Conservation (phyloP, 495 filamentous ascomycete species). For the Aspergillus ellipticus region DNA sequence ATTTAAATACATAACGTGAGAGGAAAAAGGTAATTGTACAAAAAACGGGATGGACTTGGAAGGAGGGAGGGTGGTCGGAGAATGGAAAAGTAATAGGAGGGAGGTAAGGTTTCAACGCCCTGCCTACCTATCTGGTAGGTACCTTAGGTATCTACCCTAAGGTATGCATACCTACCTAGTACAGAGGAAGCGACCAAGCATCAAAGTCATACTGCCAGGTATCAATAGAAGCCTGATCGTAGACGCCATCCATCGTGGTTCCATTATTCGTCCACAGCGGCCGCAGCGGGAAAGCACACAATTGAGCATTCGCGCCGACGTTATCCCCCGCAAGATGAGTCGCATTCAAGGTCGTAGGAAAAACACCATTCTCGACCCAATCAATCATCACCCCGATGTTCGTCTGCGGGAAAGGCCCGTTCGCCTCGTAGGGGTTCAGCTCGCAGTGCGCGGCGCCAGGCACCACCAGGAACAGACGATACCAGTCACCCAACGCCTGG, state of each 20-base stretch:
- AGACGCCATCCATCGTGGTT: slow-evolving; percentile 30
- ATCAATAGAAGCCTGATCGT: slow-evolving; percentile 29
- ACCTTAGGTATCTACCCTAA: too few relatives aligned
- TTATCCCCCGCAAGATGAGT: slow-evolving; percentile 28
- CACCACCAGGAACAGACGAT: slow-evolving; percentile 46
- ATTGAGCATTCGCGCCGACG: slow-evolving; percentile 31
- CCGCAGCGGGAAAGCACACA: slow-evolving; percentile 47
- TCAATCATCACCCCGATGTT: slow-evolving; percentile 37
- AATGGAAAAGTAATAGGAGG: too few relatives aligned
- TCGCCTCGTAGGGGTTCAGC: slow-evolving; percentile 33
- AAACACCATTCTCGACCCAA: slow-evolving; percentile 48
- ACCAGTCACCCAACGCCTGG: slow-evolving; percentile 44
- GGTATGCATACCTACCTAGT: too few relatives aligned
- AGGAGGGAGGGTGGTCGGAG: too few relatives aligned
- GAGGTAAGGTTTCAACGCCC: too few relatives aligned
- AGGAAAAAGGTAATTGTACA: too few relatives aligned
- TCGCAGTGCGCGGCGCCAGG: slow-evolving; percentile 48
- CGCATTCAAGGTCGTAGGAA: slow-evolving; percentile 35
- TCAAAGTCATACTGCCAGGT: slow-evolving; percentile 26
- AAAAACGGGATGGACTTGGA: too few relatives aligned
- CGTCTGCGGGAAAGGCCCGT: slow-evolving; percentile 42
- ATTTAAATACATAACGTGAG: too few relatives aligned
- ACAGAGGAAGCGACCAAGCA: slow-evolving; percentile 18
- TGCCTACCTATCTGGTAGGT: too few relatives aligned
- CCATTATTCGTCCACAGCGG: slow-evolving; percentile 38